These are phyloP conservation scores for Solanum neorickii DNA, from an alignment of 257 asterid genomes.

Conservation along the genomic window DNA sequence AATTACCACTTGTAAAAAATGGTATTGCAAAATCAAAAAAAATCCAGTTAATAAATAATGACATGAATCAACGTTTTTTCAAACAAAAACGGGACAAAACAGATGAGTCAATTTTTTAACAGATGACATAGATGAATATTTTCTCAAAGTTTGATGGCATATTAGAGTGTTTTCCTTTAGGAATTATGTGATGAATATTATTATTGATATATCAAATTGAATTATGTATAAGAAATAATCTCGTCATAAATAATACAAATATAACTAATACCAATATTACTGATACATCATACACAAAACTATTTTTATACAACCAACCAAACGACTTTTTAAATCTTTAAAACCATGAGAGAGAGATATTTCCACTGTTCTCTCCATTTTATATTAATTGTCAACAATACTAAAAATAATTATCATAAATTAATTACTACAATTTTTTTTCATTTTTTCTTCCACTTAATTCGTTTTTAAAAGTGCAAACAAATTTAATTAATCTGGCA, in stretches of 20 bases:
- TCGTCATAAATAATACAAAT: not conserved
- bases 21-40: not conserved
- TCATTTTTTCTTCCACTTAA: not conserved
- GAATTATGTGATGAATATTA: too few relatives aligned
- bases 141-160: too few relatives aligned
- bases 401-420: not conserved
- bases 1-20: not conserved
- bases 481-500: not conserved
- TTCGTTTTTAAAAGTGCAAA: not conserved
- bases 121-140: not conserved
- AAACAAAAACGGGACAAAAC: too few relatives aligned
- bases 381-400: not conserved
- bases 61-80: not conserved
- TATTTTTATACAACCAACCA: not conserved
- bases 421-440: not conserved
- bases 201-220: too few relatives aligned
- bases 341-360: not conserved
- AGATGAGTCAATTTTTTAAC: too few relatives aligned
- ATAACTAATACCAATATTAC: too few relatives aligned
- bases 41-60: too few relatives aligned
- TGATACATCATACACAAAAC: not conserved
- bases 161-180: too few relatives aligned
- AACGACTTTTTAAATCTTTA: not conserved
- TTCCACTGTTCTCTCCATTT: not conserved
- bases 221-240: too few relatives aligned